Conservation (phyloP, 179 eudicot genomes). For the Vitellaria paradoxa region DNA sequence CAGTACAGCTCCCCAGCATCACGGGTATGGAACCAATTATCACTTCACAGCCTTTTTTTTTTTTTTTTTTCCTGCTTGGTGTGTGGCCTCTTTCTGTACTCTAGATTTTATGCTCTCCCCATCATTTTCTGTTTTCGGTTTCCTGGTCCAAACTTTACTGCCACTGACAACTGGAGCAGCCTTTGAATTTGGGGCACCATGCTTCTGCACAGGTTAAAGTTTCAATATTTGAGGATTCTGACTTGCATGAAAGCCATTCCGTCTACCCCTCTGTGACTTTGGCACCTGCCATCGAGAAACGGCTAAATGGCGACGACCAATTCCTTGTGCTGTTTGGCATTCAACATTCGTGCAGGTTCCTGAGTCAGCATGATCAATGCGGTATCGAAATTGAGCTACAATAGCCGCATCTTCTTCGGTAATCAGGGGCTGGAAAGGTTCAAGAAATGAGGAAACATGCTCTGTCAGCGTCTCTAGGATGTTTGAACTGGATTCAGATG, state of each 20-base stretch:
- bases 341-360: slow-evolving; percentile 32
- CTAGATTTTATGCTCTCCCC: slow-evolving; percentile 27
- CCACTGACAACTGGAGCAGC: slow-evolving; percentile 25
- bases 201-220: slow-evolving; percentile 53
- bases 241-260: slow-evolving; percentile 43
- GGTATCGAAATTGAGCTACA: slow-evolving; percentile 28
- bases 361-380: slow-evolving; percentile 29
- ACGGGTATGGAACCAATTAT: slow-evolving; percentile 87
- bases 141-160: slow-evolving; percentile 51
- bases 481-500: slow-evolving; percentile 34
- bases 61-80: too few relatives aligned
- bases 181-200: slow-evolving; percentile 30
- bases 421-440: slow-evolving; percentile 27
- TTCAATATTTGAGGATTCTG: slow-evolving; percentile 46
- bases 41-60: slow-evolving; percentile 46
- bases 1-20: slow-evolving; percentile 33
- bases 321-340: slow-evolving; percentile 26
- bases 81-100: slow-evolving; percentile 26
- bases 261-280: slow-evolving; percentile 44
- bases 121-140: slow-evolving; percentile 38
- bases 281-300: slow-evolving; percentile 56
- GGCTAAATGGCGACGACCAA: slow-evolving; percentile 33
- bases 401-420: slow-evolving; percentile 28
- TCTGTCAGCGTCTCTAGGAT: slow-evolving; percentile 27
- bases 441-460: slow-evolving; percentile 25